Conservation (phyloP, 2,329 filamentous ascomycete species). For the Xylariaceae sp. region DNA sequence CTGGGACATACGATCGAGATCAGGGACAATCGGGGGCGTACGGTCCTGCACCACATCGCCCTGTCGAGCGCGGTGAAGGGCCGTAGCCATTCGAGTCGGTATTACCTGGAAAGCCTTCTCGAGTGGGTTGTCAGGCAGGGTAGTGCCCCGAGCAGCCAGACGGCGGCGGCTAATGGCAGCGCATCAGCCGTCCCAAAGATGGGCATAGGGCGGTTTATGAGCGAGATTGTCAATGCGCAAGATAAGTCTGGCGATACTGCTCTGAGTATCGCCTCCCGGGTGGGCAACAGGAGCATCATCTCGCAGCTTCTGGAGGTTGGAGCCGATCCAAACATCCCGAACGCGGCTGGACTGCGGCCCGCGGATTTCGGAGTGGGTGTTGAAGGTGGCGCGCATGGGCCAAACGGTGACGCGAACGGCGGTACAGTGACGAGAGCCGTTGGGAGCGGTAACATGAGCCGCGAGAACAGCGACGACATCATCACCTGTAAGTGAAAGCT, state of each 20-base stretch:
- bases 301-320: slow-evolving; percentile 95
- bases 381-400: slow-evolving; percentile 36
- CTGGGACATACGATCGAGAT: slow-evolving; percentile 87
- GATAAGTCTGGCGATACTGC: slow-evolving; percentile 94
- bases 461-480: slow-evolving; percentile 73
- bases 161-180: slow-evolving; percentile 27
- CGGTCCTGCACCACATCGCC: slow-evolving; percentile 92
- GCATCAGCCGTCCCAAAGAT: slow-evolving; percentile 56
- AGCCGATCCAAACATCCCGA: slow-evolving; percentile 86
- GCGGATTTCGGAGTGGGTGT: slow-evolving; percentile 91
- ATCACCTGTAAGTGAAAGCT: slow-evolving; percentile 60
- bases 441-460: slow-evolving; percentile 50
- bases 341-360: slow-evolving; percentile 80
- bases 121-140: slow-evolving; percentile 92
- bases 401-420: slow-evolving; percentile 22
- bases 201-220: slow-evolving; percentile 88
- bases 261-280: slow-evolving; percentile 85
- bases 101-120: slow-evolving; percentile 89
- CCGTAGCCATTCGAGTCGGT: slow-evolving; percentile 82
- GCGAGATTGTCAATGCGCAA: slow-evolving; percentile 91
- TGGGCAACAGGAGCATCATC: slow-evolving; percentile 90
- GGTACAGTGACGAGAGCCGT: slow-evolving; percentile 39
- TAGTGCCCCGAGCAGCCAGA: slow-evolving; percentile 53
- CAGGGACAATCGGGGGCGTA: slow-evolving; percentile 81
- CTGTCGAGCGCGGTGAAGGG: slow-evolving; percentile 94